Conservation (phyloP, 2,329 filamentous ascomycete species). For the Tolypocladium nubicola region DNA sequence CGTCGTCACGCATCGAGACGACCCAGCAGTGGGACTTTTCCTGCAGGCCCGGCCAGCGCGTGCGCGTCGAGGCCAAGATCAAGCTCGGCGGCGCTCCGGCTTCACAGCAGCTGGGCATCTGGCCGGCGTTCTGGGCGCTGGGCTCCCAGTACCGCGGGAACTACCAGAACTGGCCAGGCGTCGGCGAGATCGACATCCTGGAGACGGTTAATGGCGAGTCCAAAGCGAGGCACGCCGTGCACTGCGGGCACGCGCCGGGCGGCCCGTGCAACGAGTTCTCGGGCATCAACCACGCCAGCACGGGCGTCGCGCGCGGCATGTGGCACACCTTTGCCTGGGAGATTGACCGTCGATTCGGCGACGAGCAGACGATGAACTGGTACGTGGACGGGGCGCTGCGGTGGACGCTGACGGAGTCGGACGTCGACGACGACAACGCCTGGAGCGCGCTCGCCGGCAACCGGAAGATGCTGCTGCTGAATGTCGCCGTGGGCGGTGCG, state of each 20-base stretch:
- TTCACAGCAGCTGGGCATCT: constrained; percentile 26
- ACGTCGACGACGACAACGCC: constrained; percentile 13
- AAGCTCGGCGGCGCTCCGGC: constrained; percentile 19
- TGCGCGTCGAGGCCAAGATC: constrained; percentile 28
- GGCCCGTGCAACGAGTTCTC: constrained; percentile 31
- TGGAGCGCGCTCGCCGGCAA: constrained; percentile 20
- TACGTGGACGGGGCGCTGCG: constrained; percentile 18
- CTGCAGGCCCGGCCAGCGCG: constrained; percentile 18
- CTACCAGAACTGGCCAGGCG: constrained; percentile 28
- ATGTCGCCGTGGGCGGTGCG: constrained; percentile 28
- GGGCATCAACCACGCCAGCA: constrained; percentile 16
- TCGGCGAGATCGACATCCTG: constrained; percentile 34
- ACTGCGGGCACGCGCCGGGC: constrained; percentile 28
- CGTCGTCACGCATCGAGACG: constrained; percentile 33
- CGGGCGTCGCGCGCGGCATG: constrained; percentile 12
- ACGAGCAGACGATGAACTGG: constrained; percentile 22
- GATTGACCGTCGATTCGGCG: constrained; percentile 17
- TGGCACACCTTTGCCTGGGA: constrained; percentile 23
- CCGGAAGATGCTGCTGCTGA: constrained; percentile 24
- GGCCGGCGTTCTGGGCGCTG: constrained; percentile 37
- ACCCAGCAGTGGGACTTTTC: constrained; percentile 19
- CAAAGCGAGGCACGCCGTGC: constrained; percentile 24
- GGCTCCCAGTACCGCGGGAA: constrained; percentile 26
- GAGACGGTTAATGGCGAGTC: constrained; percentile 29
- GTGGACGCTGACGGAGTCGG: constrained; percentile 15